Conservation (phyloP, 306 rosid species). For the Fragaria iinumae region DNA sequence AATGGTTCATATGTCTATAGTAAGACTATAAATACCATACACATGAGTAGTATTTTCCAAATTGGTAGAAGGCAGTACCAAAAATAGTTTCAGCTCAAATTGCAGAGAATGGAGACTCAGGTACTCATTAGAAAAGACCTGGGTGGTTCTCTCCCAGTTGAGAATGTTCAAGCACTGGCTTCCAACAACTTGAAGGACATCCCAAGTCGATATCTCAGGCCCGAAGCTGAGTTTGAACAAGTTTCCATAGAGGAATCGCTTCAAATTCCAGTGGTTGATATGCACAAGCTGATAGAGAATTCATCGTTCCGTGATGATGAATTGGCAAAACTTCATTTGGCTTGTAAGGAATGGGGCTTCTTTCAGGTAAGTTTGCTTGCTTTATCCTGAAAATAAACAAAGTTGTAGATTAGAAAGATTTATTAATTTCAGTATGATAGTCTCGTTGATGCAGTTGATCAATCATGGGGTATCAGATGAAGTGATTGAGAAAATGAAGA, state of each 20-base stretch:
- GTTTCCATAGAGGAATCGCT: slow-evolving; percentile 11
- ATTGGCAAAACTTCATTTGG: slow-evolving; percentile 19
- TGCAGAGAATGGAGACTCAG: slow-evolving; percentile 14
- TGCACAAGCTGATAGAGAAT: slow-evolving; percentile 9
- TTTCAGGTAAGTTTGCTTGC: slow-evolving; percentile 17
- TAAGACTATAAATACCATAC: not conserved
- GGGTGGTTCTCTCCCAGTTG: slow-evolving; percentile 26
- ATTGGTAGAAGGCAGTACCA: not conserved
- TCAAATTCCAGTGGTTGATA: slow-evolving; percentile 25
- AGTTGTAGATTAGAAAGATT: not conserved
- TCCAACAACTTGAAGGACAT: slow-evolving; percentile 23
- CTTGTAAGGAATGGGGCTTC: slow-evolving; percentile 34
- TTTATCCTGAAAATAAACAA: not conserved
- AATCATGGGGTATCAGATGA: slow-evolving; percentile 31
- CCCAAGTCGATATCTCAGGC: slow-evolving; percentile 17
- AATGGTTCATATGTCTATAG: not conserved
- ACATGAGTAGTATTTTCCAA: not conserved
- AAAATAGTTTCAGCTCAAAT: not conserved
- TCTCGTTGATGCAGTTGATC: slow-evolving; percentile 26
- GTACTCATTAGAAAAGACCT: not conserved
- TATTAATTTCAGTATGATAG: not conserved
- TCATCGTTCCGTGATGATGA: slow-evolving; percentile 1
- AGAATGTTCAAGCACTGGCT: slow-evolving; percentile 32
- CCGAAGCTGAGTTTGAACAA: slow-evolving; percentile 11
- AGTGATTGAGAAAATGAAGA: slow-evolving; percentile 25